phyloP scores from a whole-genome alignment of 1,284 basidiomycete genomes.

The Cystobasidiaceae sp. region DNA sequence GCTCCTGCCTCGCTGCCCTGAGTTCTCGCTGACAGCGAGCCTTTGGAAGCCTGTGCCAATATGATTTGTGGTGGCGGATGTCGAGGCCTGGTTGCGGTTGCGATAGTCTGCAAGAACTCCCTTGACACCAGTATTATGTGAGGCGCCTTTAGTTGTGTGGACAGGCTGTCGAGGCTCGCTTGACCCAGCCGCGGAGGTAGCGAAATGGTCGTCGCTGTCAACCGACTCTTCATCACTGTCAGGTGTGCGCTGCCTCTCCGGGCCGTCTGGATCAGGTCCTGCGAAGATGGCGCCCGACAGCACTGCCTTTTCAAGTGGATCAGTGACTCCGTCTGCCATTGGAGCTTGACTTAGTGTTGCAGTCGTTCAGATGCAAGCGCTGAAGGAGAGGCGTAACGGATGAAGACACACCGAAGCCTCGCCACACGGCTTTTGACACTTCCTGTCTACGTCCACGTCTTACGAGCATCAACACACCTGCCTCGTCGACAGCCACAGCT shows the following conservation, averaged over 20 bases:
- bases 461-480: too few species aligned
- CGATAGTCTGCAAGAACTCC: constrained; percentile 40
- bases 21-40: neutral
- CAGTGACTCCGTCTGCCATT: constrained; percentile 27
- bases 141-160: constrained; percentile 5
- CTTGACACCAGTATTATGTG: constrained; percentile 42
- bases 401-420: neutral
- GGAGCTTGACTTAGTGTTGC: neutral
- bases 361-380: neutral
- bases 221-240: neutral
- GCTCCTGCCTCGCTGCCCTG: neutral
- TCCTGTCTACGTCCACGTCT: neutral
- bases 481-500: neutral
- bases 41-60: neutral
- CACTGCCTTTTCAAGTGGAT: constrained; percentile 27
- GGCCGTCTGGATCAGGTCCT: constrained; percentile 25
- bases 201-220: constrained; percentile 1
- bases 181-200: neutral
- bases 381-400: neutral
- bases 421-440: neutral
- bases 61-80: neutral
- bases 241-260: neutral
- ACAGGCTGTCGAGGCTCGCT: constrained; percentile 1
- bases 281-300: constrained; percentile 29
- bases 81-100: constrained; percentile 11